A percentile compares a stretch with the other conserved stretches of the same genome.
Conservation (phyloP, 192 early-diverging fungal species). For the Polychytrium aggregatum region DNA sequence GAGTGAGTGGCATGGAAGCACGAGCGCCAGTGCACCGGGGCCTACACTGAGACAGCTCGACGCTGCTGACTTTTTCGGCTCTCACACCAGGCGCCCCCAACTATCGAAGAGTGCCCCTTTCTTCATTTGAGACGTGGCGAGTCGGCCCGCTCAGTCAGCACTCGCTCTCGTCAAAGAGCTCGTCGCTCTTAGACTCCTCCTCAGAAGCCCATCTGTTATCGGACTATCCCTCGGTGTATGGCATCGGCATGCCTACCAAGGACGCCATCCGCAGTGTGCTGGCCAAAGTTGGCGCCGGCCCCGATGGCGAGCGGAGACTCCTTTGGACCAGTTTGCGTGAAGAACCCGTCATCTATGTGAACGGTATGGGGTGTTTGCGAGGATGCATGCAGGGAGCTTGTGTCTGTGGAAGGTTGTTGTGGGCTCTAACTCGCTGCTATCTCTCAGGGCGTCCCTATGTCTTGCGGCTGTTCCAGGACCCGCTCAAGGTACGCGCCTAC, state of each 20-base stretch:
- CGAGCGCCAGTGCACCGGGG: too few species aligned
- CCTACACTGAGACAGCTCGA: too few species aligned
- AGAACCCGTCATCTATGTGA: slow-evolving; percentile 55
- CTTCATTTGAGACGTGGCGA: too few species aligned
- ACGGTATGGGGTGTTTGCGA: slow-evolving; percentile 10
- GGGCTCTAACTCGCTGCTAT: background rate
- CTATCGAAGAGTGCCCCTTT: slow-evolving; percentile 36
- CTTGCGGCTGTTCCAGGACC: slow-evolving; percentile 44
- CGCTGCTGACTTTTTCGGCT: background rate
- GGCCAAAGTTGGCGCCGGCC: slow-evolving; percentile 33
- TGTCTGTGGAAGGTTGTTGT: too few species aligned
- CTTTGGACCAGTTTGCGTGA: slow-evolving; percentile 55
- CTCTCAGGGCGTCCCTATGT: slow-evolving; percentile 46
- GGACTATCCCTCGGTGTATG: slow-evolving; percentile 30
- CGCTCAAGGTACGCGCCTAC: slow-evolving; percentile 29
- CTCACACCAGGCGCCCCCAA: slow-evolving; percentile 37
- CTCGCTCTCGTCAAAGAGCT: too few species aligned
- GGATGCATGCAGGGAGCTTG: too few species aligned
- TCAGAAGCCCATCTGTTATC: too few species aligned
- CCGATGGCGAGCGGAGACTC: slow-evolving; percentile 25
- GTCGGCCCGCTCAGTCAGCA: too few species aligned
- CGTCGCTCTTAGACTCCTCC: too few species aligned
- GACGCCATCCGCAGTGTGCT: slow-evolving; percentile 40
- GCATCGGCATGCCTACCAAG: slow-evolving; percentile 53
- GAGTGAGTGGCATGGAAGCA: too few species aligned